A percentile compares a stretch with the other conserved stretches of the same genome.
Evolutionary conservation across 208 protist genomes (phyloP).

Genomic region (Vickermania ingenoplastis): DNA sequence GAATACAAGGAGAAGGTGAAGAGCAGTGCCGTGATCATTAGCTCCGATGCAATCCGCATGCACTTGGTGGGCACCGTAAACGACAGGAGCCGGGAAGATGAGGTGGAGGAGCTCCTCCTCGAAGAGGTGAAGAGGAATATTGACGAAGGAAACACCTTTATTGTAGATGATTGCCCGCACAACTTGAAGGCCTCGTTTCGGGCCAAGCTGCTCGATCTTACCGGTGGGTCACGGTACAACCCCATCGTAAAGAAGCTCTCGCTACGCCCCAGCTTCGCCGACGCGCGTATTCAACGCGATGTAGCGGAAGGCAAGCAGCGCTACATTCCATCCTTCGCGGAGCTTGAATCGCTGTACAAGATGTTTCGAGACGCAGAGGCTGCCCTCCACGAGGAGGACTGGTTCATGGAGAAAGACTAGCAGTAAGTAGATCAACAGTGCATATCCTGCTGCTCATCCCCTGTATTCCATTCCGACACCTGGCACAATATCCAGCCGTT

Average conservation of each 20-base stretch:
- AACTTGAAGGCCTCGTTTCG: slow-evolving; percentile 42
- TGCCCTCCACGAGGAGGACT: slow-evolving; percentile 49
- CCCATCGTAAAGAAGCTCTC: slow-evolving; percentile 45
- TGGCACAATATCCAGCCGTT: too few relatives aligned
- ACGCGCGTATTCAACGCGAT: slow-evolving; percentile 40
- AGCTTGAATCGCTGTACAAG: slow-evolving; percentile 41
- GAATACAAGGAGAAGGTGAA: slow-evolving; percentile 57
- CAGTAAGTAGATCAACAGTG: neutral
- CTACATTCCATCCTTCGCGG: slow-evolving; percentile 21
- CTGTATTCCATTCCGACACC: too few relatives aligned
- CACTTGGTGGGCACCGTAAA: slow-evolving; percentile 31
- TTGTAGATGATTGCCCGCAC: slow-evolving; percentile 61
- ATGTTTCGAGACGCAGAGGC: slow-evolving; percentile 18
- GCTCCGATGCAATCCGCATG: slow-evolving; percentile 32
- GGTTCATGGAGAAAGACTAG: slow-evolving; percentile 29
- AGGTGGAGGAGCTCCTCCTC: slow-evolving; percentile 48
- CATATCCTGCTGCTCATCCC: neutral
- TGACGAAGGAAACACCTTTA: slow-evolving; percentile 36
- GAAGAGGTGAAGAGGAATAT: slow-evolving; percentile 30
- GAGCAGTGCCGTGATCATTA: slow-evolving; percentile 42
- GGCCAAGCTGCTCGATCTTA: slow-evolving; percentile 22
- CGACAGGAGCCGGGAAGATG: slow-evolving; percentile 41
- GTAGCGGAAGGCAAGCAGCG: slow-evolving; percentile 31
- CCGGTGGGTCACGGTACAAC: slow-evolving; percentile 27
- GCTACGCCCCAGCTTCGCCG: slow-evolving; percentile 53